A percentile compares a stretch with the other conserved stretches of the same genome.
Conservation (phyloP, 106 monocot species). For the Gastrodia elata region DNA sequence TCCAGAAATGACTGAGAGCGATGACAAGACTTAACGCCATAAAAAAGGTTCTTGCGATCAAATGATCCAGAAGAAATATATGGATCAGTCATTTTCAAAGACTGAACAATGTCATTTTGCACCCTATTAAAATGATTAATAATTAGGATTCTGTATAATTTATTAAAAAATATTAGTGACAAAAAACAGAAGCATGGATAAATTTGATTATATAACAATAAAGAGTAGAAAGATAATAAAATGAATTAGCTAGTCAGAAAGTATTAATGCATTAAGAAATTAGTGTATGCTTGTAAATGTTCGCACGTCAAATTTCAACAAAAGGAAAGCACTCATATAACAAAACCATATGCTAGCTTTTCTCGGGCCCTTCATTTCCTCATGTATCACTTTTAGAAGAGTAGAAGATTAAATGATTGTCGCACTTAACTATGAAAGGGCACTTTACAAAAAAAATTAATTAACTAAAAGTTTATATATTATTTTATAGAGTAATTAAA, state of each 20-base stretch:
- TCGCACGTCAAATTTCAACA: neutral
- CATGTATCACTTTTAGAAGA: neutral
- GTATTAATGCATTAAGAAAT: neutral
- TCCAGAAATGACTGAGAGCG: constrained; percentile 57
- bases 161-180: neutral
- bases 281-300: neutral
- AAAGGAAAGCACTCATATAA: neutral
- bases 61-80: constrained; percentile 87
- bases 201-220: neutral
- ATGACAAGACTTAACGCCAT: constrained; percentile 71
- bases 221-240: neutral
- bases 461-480: too few relatives aligned
- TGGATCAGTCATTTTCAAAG: constrained; percentile 61
- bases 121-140: constrained; percentile 45
- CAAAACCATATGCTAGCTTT: neutral
- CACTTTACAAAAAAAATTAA: too few relatives aligned
- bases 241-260: neutral
- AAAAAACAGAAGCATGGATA: neutral
- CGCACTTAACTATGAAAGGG: neutral
- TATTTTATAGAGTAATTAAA: too few relatives aligned
- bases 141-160: neutral
- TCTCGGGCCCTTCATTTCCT: neutral
- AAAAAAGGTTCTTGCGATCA: constrained; percentile 89
- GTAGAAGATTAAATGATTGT: neutral
- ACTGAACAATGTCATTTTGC: constrained; percentile 58